phyloP scores from a whole-genome alignment of 805 yeast genomes.

The Metschnikowia henanensis region DNA sequence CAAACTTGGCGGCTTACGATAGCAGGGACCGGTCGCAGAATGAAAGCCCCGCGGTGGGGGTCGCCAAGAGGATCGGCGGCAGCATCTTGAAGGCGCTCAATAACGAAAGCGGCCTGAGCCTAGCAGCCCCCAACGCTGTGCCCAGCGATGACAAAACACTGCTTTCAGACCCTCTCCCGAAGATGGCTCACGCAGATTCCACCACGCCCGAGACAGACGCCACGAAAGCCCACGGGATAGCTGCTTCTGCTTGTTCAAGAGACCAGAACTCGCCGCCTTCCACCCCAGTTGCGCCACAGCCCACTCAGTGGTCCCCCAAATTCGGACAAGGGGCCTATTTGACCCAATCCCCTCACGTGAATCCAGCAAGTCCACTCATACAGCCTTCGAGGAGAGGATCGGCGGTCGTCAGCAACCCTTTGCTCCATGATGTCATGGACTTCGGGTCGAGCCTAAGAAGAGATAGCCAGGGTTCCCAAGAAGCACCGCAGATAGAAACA shows the following conservation, averaged over 20 bases:
- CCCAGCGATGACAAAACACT: background rate
- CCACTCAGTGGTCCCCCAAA: constrained; percentile 5
- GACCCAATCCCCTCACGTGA: background rate
- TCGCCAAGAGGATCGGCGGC: constrained; percentile 59
- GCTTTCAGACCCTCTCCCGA: background rate
- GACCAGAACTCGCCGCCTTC: background rate
- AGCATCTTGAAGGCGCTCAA: constrained; percentile 34
- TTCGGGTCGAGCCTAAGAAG: constrained; percentile 22
- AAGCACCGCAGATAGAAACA: constrained; percentile 46
- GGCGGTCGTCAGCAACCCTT: constrained; percentile 1
- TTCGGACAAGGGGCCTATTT: background rate
- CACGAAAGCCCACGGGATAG: background rate
- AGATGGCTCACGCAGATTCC: background rate
- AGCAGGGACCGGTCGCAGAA: constrained; percentile 64
- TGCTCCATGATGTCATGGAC: constrained; percentile 35
- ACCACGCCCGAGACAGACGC: background rate
- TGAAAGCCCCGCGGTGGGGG: constrained; percentile 78
- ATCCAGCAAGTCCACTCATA: background rate
- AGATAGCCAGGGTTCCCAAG: constrained; percentile 26
- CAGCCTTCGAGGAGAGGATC: constrained; percentile 5
- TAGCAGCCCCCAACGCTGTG: background rate
- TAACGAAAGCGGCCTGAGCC: constrained; percentile 18
- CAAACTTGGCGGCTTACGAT: constrained; percentile 26
- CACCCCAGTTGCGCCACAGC: background rate
- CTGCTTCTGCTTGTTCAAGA: background rate